Percentiles rank a stretch among this genome's conserved stretches.
These are phyloP conservation scores for Gynandropsis gynandra DNA, from an alignment of 345 rosid species.

Conservation along the genomic window DNA sequence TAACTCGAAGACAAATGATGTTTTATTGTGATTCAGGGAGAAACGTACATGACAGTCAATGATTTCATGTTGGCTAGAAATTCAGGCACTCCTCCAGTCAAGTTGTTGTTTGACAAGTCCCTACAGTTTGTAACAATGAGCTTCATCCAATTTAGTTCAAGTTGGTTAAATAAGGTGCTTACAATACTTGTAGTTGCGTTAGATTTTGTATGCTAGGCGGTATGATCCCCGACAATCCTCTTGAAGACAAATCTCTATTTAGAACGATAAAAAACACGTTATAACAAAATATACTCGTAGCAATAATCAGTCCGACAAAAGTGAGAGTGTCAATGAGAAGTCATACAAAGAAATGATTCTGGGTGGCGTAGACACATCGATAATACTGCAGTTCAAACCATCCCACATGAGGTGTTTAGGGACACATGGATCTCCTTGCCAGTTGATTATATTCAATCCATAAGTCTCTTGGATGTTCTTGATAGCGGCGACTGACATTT, in stretches of 20 bases:
- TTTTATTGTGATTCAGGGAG: too few species aligned
- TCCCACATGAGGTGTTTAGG: slow-evolving; percentile 20
- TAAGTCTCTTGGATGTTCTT: slow-evolving; percentile 26
- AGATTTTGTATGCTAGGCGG: slow-evolving; percentile 21
- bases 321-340: neutral
- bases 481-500: slow-evolving; percentile 33
- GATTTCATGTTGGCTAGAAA: too few species aligned
- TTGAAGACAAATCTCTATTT: slow-evolving; percentile 32
- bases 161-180: too few species aligned
- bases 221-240: slow-evolving; percentile 29
- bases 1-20: too few species aligned
- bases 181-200: slow-evolving; percentile 2
- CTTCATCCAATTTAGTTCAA: too few species aligned
- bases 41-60: too few species aligned
- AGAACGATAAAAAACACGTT: neutral
- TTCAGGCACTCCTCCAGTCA: too few species aligned
- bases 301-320: too few species aligned
- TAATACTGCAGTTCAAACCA: slow-evolving; percentile 26
- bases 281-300: neutral
- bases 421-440: slow-evolving; percentile 37
- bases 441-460: slow-evolving; percentile 15
- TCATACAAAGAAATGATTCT: slow-evolving; percentile 34
- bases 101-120: too few species aligned
- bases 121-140: too few species aligned
- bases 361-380: neutral